A percentile compares a stretch with the other conserved stretches of the same genome.
These are phyloP conservation scores for Lactuca saligna DNA, from an alignment of 129 eudicot species.

Conservation along the genomic window DNA sequence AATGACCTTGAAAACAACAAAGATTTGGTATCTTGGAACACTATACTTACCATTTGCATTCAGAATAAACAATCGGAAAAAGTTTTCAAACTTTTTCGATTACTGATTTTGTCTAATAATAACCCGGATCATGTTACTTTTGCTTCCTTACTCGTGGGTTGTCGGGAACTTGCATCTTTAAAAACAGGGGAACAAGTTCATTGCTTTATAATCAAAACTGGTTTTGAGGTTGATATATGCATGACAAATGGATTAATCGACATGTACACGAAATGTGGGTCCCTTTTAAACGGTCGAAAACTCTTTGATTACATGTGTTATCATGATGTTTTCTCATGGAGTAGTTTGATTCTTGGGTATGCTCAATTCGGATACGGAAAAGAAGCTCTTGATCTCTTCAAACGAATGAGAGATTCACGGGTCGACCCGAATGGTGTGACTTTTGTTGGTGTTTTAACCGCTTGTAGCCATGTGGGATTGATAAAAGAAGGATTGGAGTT, in stretches of 20 bases:
- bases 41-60: constrained; percentile 39
- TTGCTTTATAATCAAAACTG: constrained; percentile 31
- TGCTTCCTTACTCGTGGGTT: constrained; percentile 30
- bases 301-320: constrained; percentile 39
- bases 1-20: constrained; percentile 27
- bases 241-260: constrained; percentile 41
- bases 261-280: constrained; percentile 50
- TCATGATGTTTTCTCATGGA: constrained; percentile 49
- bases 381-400: constrained; percentile 43
- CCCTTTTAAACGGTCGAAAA: constrained; percentile 29
- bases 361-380: constrained; percentile 48
- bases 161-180: constrained; percentile 42
- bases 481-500: constrained; percentile 37
- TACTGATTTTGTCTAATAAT: constrained; percentile 31
- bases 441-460: constrained; percentile 47
- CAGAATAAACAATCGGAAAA: constrained; percentile 32
- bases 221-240: background rate
- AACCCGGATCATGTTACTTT: constrained; percentile 42
- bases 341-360: constrained; percentile 46
- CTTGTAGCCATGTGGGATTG: constrained; percentile 51
- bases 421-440: constrained; percentile 43
- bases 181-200: constrained; percentile 42
- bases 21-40: constrained; percentile 51
- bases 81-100: constrained; percentile 33
- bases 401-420: constrained; percentile 35